Evolutionary conservation across 2,329 filamentous ascomycete genomes (phyloP), one percentile per base, ranked within the genome.

Genomic region (Beauveria sp.): DNA sequence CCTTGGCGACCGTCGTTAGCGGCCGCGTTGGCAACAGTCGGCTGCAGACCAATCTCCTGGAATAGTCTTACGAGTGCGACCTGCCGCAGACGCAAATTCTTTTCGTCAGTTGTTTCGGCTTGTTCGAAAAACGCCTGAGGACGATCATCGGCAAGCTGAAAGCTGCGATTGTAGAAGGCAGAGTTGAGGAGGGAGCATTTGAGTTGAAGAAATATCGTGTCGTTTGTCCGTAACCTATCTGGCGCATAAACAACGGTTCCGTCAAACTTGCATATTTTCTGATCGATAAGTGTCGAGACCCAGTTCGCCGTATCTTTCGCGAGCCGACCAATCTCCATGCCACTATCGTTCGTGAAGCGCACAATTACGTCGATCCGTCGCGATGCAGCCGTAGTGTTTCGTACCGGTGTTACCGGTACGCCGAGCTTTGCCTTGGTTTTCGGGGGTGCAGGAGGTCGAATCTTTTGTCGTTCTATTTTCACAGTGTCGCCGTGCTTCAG

Each of bases 171-270:
- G 55, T 88, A 82, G 68, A 99, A 98, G 0, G 91, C 89, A 20
- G 84, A 84, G 63, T 79, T 84, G 18, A 95, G 79, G 45, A 99
- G 73, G 61, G 83, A 96, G 70, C 89, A 95, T 60, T 84, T 83
- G 50, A 99, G 75, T 72, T 99, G 95, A 7, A 99, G 74, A 68
- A 93, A 96, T n/a, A 99, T 83, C 0, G 92, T 98, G 69, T 99
- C 95, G 69, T 96, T 96, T 9, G 93, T 95, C 55, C 90, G 83
- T 53, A 98, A 75, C 52, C 85, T 81, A 61, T 98, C 93, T 0
- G 93, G 93, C 0, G 90, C 90, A 73, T 90, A 98, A 1, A 99
- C 91, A 69, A 92, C 96, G 14, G 83, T 86, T 6, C 90, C 95
- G 67, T 96, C 90, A 64, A 99, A 96, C 24, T 78, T 83, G 77